These are phyloP conservation scores for Colletotrichum sidae DNA, from an alignment of 2,329 filamentous ascomycete species.

Conservation along the genomic window DNA sequence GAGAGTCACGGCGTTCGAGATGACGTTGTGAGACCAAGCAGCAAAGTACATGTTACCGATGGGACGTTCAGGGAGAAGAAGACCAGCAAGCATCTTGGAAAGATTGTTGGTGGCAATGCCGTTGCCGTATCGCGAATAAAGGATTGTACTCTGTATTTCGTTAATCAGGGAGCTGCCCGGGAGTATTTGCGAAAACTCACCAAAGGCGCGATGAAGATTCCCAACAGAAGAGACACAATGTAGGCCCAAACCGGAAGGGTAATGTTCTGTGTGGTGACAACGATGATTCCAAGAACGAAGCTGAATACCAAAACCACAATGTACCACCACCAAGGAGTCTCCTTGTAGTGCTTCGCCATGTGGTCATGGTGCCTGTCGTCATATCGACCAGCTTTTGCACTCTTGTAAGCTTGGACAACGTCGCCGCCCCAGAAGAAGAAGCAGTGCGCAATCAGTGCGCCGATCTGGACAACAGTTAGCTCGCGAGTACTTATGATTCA, in stretches of 20 bases:
- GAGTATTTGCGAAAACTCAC: slow-evolving; percentile 42
- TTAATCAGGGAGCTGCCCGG: slow-evolving; percentile 17
- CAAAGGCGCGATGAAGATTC: slow-evolving; percentile 62
- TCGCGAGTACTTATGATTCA: background rate
- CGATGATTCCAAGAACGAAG: slow-evolving; percentile 59
- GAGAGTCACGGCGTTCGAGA: slow-evolving; percentile 60
- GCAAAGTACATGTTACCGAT: slow-evolving; percentile 70
- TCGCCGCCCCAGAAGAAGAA: slow-evolving; percentile 68
- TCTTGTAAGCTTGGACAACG: slow-evolving; percentile 59
- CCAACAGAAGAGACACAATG: slow-evolving; percentile 56
- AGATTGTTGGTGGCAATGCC: slow-evolving; percentile 70
- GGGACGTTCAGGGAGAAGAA: slow-evolving; percentile 61
- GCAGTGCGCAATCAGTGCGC: slow-evolving; percentile 64
- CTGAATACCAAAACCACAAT: slow-evolving; percentile 52
- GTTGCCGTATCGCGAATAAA: slow-evolving; percentile 65
- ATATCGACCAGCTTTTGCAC: slow-evolving; percentile 53
- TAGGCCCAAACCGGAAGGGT: slow-evolving; percentile 61
- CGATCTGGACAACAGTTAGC: slow-evolving; percentile 55
- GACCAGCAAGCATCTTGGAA: slow-evolving; percentile 67
- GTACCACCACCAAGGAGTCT: slow-evolving; percentile 63
- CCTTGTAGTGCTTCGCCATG: slow-evolving; percentile 65
- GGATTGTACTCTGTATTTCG: slow-evolving; percentile 56
- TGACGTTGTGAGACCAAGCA: slow-evolving; percentile 69
- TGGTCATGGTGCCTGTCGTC: slow-evolving; percentile 64
- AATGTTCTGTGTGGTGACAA: slow-evolving; percentile 58